These are phyloP conservation scores for Lactarius deliciosus DNA, from an alignment of 768 basidiomycete species.

Conservation along the genomic window DNA sequence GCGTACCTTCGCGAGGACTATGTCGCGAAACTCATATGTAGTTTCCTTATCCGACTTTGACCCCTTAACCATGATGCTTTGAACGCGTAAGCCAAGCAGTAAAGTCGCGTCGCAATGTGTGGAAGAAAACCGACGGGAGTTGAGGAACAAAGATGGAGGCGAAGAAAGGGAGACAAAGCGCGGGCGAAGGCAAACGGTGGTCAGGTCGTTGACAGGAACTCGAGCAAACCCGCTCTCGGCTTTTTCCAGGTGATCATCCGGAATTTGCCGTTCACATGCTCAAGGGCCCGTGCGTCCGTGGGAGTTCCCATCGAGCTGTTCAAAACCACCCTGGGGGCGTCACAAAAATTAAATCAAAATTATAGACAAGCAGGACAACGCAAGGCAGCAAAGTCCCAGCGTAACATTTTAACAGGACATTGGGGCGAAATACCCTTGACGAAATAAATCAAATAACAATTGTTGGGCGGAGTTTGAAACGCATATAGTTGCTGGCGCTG, in stretches of 20 bases:
- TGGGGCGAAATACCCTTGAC: neutral
- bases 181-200: conserved; percentile 8
- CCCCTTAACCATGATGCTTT: conserved; percentile 38
- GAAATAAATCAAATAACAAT: neutral
- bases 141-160: neutral
- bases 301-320: neutral
- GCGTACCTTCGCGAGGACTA: conserved; percentile 90
- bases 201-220: conserved; percentile 1
- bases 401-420: neutral
- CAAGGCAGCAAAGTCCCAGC: too few relatives aligned
- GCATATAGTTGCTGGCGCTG: neutral
- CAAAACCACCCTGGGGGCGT: too few relatives aligned
- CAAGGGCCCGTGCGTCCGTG: conserved; percentile 24
- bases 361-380: too few relatives aligned
- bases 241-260: conserved; percentile 23
- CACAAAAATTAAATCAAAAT: too few relatives aligned
- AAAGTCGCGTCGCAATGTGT: conserved; percentile 2
- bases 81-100: conserved; percentile 24
- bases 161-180: neutral
- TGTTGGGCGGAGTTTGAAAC: neutral
- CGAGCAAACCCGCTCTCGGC: conserved; percentile 2
- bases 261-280: conserved; percentile 12
- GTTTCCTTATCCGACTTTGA: conserved; percentile 40
- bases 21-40: conserved; percentile 70
- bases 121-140: neutral